A percentile compares a stretch with the other conserved stretches of the same genome.
Evolutionary conservation across 2,329 filamentous ascomycete genomes (phyloP).

Genomic region (Xylaria sp.): DNA sequence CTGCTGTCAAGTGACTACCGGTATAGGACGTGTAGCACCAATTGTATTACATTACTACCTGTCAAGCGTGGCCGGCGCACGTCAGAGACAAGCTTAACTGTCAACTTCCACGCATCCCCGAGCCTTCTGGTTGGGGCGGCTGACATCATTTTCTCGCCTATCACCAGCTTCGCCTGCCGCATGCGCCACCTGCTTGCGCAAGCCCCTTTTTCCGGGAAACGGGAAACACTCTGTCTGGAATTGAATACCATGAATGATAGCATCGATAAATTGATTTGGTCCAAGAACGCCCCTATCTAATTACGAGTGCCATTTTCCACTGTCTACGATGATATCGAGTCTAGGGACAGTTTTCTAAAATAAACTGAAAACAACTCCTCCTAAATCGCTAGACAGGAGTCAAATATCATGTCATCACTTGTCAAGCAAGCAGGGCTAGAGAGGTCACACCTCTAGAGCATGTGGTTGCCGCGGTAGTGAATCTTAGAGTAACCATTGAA

Average conservation of each 20-base stretch:
- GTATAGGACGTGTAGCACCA: background rate
- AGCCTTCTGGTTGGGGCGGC: background rate
- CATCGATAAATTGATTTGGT: too few relatives aligned
- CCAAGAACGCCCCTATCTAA: too few relatives aligned
- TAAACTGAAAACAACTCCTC: too few relatives aligned
- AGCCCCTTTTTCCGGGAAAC: background rate
- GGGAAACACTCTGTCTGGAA: background rate
- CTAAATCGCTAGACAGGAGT: too few relatives aligned
- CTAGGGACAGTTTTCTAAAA: too few relatives aligned
- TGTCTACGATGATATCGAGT: too few relatives aligned
- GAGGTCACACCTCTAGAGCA: too few relatives aligned
- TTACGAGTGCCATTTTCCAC: too few relatives aligned
- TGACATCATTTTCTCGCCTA: background rate
- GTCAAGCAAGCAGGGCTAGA: too few relatives aligned
- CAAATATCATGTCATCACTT: too few relatives aligned
- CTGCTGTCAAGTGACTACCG: background rate
- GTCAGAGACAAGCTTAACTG: background rate
- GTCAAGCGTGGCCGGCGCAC: background rate
- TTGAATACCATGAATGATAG: background rate
- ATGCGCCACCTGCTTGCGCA: background rate
- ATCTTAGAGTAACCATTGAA: too few relatives aligned
- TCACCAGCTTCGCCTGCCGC: background rate
- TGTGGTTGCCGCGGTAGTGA: too few relatives aligned
- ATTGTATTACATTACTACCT: background rate
- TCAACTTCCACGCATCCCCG: background rate